These are phyloP conservation scores for Dicorynia guianensis DNA, from an alignment of 306 rosid genomes.

Conservation along the genomic window DNA sequence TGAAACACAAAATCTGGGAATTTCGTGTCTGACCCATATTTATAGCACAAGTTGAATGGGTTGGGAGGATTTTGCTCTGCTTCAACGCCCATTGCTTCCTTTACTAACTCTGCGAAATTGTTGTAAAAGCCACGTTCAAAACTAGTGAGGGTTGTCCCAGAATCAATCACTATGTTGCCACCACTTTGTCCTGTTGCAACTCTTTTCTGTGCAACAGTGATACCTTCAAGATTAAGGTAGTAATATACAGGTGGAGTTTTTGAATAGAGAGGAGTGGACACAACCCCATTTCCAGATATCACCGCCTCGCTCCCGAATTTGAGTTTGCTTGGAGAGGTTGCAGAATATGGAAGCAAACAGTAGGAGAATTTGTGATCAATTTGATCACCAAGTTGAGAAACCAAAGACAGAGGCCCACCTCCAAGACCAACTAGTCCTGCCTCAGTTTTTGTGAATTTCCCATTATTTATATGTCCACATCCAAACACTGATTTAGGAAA, in stretches of 20 bases:
- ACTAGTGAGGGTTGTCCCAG: slow-evolving; percentile 29
- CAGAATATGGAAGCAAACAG: slow-evolving; percentile 18
- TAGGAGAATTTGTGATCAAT: slow-evolving; percentile 43
- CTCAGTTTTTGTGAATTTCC: fast-evolving
- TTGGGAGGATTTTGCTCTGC: not conserved
- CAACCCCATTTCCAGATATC: not conserved
- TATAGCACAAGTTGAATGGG: slow-evolving; percentile 5
- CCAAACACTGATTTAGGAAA: slow-evolving; percentile 21
- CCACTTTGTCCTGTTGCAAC: not conserved
- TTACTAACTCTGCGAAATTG: not conserved
- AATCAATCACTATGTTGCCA: slow-evolving; percentile 42
- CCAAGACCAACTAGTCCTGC: slow-evolving; percentile 45
- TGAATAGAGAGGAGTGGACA: not conserved
- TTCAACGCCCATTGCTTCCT: slow-evolving; percentile 2
- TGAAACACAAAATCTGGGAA: slow-evolving; percentile 10
- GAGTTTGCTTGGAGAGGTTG: slow-evolving; percentile 29
- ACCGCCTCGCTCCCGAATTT: slow-evolving; percentile 30
- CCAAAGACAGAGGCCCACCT: slow-evolving; percentile 30
- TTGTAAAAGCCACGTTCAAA: not conserved
- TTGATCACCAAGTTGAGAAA: slow-evolving; percentile 39
- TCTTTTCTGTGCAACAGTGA: slow-evolving; percentile 3
- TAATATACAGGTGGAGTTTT: not conserved
- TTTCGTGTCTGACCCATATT: not conserved
- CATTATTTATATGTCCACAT: slow-evolving; percentile 30
- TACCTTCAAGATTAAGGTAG: slow-evolving; percentile 29